These are phyloP conservation scores for Arctostaphylos glauca DNA, from an alignment of 148 eudicot genomes.

Conservation along the genomic window DNA sequence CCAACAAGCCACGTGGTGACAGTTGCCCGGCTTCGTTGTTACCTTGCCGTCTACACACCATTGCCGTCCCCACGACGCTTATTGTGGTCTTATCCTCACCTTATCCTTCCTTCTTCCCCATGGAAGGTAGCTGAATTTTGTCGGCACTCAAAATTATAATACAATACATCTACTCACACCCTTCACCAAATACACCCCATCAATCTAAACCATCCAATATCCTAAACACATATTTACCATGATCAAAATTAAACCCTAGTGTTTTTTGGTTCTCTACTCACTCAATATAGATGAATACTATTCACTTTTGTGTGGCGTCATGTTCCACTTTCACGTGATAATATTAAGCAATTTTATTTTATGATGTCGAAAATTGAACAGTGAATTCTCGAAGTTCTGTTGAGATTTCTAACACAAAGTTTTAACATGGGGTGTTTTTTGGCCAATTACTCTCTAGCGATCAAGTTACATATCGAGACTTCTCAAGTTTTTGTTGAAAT, in stretches of 20 bases:
- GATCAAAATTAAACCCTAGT: neutral
- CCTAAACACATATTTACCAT: neutral
- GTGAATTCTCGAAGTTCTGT: no score
- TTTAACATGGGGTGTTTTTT: no score
- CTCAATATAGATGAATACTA: no score
- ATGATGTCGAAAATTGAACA: no score
- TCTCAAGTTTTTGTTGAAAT: no score
- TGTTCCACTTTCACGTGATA: no score
- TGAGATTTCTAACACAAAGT: no score
- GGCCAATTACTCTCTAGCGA: no score
- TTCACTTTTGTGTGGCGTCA: no score
- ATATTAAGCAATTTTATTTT: no score
- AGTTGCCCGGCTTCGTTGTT: neutral
- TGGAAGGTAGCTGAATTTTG: neutral
- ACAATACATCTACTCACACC: neutral
- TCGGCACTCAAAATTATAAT: neutral
- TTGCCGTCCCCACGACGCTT: constrained; percentile 1
- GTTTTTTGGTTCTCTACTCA: no score
- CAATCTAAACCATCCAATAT: neutral
- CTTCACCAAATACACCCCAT: neutral
- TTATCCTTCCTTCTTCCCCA: neutral
- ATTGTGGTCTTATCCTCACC: constrained; percentile 16
- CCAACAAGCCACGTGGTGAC: constrained; percentile 13
- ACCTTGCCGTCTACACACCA: neutral
- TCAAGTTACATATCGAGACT: no score